Evolutionary conservation across 139 green algal genomes (phyloP), one percentile per base, ranked within the genome.

Genomic region (Tetradesmus lagerheimii): DNA sequence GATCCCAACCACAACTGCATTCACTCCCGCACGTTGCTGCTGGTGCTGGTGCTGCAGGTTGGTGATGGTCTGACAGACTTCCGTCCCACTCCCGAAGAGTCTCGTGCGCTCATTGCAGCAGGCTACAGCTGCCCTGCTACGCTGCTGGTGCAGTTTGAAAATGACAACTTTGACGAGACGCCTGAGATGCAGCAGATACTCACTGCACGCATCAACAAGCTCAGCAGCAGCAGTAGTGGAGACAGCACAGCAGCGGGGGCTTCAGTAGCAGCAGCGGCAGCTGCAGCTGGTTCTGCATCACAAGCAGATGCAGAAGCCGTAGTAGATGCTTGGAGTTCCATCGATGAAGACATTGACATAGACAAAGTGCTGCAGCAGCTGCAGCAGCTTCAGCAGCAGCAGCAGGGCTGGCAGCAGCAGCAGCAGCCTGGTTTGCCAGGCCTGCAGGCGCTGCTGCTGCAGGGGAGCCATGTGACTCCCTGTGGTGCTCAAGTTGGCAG

Each of bases 141-240:
- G 87, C 92, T 99, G 83, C 94, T 99, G 67, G 85, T 99, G 29
- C 95, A 95, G 16, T 99, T 99, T 92, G 82, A 88, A 34, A 87
- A 96, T 76, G 98, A 99, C 93, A 71, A 85, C 39, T 96, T 99
- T 38, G 98, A 99, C 85, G 96, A 99, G 89, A 98, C 95, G 35
- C 92, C 95, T n/a, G 87, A 92, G 66, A 93, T 99, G 62, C 94
- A 94, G 37, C 80, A 86, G 71, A 81, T 96, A 62, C 93, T 98
- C 80, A 92, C 95, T 85, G 79, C 76, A 0, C 37, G 62, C 23
- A 11, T n/a, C 1, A 9, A n/a, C 11, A 31, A 64, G 29, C 38
- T 77, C 25, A 27, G 81, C 20, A 25, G 37, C 23, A 23, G 67
- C 67, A 76, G 64, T 23, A 76, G 8, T 76, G 67, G n/a, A 27